These are phyloP conservation scores for Tolypocladium paradoxum DNA, from an alignment of 2,329 filamentous ascomycete genomes.

Conservation along the genomic window DNA sequence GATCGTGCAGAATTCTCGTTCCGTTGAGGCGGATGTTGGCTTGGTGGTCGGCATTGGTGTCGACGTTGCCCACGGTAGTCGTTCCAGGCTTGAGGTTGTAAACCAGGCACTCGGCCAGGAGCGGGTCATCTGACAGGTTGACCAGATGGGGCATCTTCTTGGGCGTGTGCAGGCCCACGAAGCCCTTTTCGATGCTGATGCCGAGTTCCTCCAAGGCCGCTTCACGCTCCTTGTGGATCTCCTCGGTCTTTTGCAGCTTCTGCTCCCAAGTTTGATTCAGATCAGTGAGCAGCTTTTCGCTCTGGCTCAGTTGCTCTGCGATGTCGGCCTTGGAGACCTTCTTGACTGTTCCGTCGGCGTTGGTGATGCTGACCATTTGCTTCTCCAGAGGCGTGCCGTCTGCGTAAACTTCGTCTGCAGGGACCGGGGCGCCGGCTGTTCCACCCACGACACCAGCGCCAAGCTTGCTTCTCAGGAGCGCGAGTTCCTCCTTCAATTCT, in stretches of 20 bases:
- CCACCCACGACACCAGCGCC: slow-evolving; percentile 41
- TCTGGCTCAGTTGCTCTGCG: slow-evolving; percentile 89
- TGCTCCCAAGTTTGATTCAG: slow-evolving; percentile 99
- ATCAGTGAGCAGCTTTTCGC: slow-evolving; percentile 90
- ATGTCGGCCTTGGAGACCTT: slow-evolving; percentile 98
- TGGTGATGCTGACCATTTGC: slow-evolving; percentile 91
- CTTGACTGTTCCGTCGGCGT: slow-evolving; percentile 75
- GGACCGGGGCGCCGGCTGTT: slow-evolving; percentile 35
- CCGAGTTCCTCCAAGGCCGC: slow-evolving; percentile 90
- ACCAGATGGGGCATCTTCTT: slow-evolving; percentile 99
- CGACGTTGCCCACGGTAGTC: slow-evolving; percentile 89
- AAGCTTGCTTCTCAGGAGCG: slow-evolving; percentile 77
- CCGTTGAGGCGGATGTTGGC: slow-evolving; percentile 91
- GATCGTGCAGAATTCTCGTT: slow-evolving; percentile 81
- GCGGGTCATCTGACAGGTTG: slow-evolving; percentile 88
- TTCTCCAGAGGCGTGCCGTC: slow-evolving; percentile 87
- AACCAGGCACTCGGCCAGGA: slow-evolving; percentile 89
- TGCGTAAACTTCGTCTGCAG: slow-evolving; percentile 75
- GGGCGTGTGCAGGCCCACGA: slow-evolving; percentile 86
- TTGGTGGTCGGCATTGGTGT: slow-evolving; percentile 61
- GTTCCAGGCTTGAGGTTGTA: slow-evolving; percentile 96
- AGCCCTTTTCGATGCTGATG: slow-evolving; percentile 98
- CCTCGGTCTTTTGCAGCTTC: slow-evolving; percentile 87
- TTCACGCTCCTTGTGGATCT: slow-evolving; percentile 96
- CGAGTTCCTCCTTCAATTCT: slow-evolving; percentile 90